phyloP scores from a whole-genome alignment of 75 land plant species.

The Pinus taeda region DNA sequence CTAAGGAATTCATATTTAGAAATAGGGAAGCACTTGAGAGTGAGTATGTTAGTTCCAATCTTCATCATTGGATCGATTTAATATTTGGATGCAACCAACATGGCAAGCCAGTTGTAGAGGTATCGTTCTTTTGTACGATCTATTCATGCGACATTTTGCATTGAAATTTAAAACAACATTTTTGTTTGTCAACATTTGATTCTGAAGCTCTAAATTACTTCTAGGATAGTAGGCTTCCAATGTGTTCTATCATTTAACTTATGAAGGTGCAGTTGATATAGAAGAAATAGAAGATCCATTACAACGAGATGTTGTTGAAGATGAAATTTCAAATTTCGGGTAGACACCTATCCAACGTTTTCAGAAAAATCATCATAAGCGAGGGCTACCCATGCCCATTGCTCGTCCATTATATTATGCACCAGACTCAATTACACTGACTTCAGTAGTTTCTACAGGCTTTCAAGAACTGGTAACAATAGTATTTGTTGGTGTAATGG shows the following conservation, averaged over 20 bases:
- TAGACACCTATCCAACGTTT: constrained; percentile 97
- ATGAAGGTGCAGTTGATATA: constrained; percentile 97
- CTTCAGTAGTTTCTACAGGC: constrained; percentile 57
- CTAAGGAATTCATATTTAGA: constrained; percentile 77
- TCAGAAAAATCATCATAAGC: constrained; percentile 87
- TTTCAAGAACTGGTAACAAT: constrained; percentile 40
- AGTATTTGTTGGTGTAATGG: constrained; percentile 61
- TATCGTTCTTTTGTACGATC: constrained; percentile 14
- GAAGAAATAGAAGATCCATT: constrained; percentile 78
- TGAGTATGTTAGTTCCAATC: constrained; percentile 96
- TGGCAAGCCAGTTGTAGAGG: constrained; percentile 96
- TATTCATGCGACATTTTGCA: neutral
- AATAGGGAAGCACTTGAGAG: constrained; percentile 98
- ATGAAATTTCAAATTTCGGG: constrained; percentile 99
- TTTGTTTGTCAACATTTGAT: neutral
- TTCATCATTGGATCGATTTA: constrained; percentile 97
- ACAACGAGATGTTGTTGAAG: constrained; percentile 91
- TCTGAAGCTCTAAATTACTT: constrained; percentile 5
- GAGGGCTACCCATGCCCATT: constrained; percentile 93
- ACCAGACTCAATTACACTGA: constrained; percentile 86
- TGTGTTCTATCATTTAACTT: constrained; percentile 94
- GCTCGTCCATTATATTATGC: constrained; percentile 91
- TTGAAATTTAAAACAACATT: neutral
- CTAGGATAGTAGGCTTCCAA: constrained; percentile 84
- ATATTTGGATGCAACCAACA: constrained; percentile 98